Evolutionary conservation across 306 rosid genomes (phyloP), one percentile per base, ranked within the genome.

Genomic region (Sphenostylis stenocarpa): DNA sequence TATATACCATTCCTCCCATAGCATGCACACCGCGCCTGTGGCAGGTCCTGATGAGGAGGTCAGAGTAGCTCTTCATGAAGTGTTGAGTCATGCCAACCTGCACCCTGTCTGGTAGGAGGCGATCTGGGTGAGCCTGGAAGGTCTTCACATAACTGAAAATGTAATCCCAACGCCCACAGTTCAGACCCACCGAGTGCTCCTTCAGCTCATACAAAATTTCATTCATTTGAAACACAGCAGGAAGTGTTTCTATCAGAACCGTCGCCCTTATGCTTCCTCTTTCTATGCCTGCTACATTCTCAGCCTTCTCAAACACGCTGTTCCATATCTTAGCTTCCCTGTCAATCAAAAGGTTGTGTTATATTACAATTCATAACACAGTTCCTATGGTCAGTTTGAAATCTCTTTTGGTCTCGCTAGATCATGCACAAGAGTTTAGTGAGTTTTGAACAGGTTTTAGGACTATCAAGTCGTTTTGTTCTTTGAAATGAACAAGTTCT

Each of bases 131-230:
- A 84, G 85, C 87, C 69, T 89, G 96, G 76, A 95, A 95, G 76
- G 97, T 95, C 80, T 92, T 95, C 65, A 95, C 93, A 79, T 95
- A 95, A 84, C 98, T 95, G 76, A 95, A 92, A 43, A 95, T 95
- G 84, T 92, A 95, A 86, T 95, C 98, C 97, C 98, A 92, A 31
- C 98, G 86, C 38, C 97, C 98, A 77, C 98, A 90, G 82, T 95
- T 95, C 44, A 95, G 80, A 7, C 97, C 97, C 55, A 82, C 91
- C 6, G 97, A 90, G 53, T 95, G 97, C 15, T 95, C 92, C 82
- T 89, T 90, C n/a, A 90, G 86, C 77, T 95, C 97, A 82, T 95
- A 88, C 15, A 92, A 91, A 63, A 95, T 89, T 66, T 95, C 98
- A 75, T 95, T 78, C 98, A 95, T 95, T 83, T 92, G 97, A 82